Base-by-base conservation (phyloP, 2,329 filamentous ascomycete species). In the Colletotrichum musicola region DNA sequence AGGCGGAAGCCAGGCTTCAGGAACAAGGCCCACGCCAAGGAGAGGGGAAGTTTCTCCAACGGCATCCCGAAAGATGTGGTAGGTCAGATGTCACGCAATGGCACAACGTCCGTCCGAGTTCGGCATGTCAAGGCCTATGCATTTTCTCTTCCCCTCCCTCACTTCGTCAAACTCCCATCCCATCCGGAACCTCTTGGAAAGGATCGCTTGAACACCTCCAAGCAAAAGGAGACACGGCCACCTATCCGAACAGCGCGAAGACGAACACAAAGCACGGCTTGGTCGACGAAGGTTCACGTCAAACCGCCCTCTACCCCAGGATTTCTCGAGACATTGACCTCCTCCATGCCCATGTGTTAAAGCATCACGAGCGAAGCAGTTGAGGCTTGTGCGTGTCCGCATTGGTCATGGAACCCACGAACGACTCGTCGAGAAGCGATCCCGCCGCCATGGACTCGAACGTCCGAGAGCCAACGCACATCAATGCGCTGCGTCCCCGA, bases 401-500 rank as follows among this genome's bases (percentile, higher is more conserved):
- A 18, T 38, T 38, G 16, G 30, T 9, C 30, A 35, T 10, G 30
- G 35, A 57, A 25, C 30, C 35, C 49, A 61, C 46, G 47, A 53
- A 42, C 58, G 60, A 49, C 60, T 47, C 46, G 62, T 46, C 54
- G 7, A 65, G 9, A 16, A 46, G 35, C 30, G 50, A 56, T 56
- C 62, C 62, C 62, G 62, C 55, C 62, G n/a, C 62, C 62, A 66
- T 69, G 66, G 66, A 51, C 44, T 38, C 50, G 35, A 60, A 18
- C 42, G 66, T 42, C 66, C 62, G 62, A 9, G 62, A 69, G 62
- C 66, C 66, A 57, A 46, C 50, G 55, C 44, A 42, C 44, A 46
- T 69, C 66, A 69, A 69, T 69, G 66, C 62, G 46, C n/a, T 65
- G 55, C 66, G 35, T 56, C 62, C 66, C 62, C 66, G 62, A 57